Percentiles rank a stretch among this genome's conserved stretches.
Conservation (phyloP, 2,329 filamentous ascomycete species). For the Microcera coccophila region DNA sequence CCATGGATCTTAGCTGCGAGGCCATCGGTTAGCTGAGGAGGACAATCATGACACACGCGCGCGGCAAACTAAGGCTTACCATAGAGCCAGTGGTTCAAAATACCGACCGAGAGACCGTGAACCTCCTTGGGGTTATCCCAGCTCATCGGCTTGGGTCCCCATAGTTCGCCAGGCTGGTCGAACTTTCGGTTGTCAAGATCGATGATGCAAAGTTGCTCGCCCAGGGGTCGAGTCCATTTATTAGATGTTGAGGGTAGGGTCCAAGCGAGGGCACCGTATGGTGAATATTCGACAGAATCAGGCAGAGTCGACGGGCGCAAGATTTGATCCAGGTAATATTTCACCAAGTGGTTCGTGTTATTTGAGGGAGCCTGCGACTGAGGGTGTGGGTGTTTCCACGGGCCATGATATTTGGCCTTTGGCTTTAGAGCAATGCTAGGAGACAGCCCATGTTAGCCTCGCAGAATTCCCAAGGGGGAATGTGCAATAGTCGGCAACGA, state of each 20-base stretch:
- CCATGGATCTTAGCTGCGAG: constrained; percentile 41
- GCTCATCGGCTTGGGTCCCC: constrained; percentile 32
- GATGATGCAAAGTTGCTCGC: constrained; percentile 42
- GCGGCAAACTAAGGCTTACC: too few relatives aligned
- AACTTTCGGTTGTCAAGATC: constrained; percentile 43
- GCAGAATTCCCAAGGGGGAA: too few relatives aligned
- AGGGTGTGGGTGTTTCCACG: not conserved
- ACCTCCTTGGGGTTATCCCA: constrained; percentile 34
- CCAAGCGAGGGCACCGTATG: constrained; percentile 33
- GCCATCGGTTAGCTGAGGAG: constrained; percentile 15
- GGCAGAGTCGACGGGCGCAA: constrained; percentile 29
- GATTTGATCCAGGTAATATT: constrained; percentile 33
- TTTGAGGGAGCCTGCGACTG: constrained; percentile 9
- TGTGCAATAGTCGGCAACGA: too few relatives aligned
- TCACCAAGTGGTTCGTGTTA: constrained; percentile 24
- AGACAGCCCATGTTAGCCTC: too few relatives aligned
- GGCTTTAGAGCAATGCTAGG: too few relatives aligned
- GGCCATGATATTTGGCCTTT: too few relatives aligned
- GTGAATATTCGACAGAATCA: constrained; percentile 24
- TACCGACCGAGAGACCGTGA: constrained; percentile 37
- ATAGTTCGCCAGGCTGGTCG: constrained; percentile 34
- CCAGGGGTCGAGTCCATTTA: constrained; percentile 33
- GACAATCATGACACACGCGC: not conserved
- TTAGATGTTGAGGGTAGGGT: constrained; percentile 25
- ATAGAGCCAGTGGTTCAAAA: constrained; percentile 45